These are phyloP conservation scores for Porphyra umbilicalis DNA, from an alignment of 31 red algal genomes.

Conservation along the genomic window DNA sequence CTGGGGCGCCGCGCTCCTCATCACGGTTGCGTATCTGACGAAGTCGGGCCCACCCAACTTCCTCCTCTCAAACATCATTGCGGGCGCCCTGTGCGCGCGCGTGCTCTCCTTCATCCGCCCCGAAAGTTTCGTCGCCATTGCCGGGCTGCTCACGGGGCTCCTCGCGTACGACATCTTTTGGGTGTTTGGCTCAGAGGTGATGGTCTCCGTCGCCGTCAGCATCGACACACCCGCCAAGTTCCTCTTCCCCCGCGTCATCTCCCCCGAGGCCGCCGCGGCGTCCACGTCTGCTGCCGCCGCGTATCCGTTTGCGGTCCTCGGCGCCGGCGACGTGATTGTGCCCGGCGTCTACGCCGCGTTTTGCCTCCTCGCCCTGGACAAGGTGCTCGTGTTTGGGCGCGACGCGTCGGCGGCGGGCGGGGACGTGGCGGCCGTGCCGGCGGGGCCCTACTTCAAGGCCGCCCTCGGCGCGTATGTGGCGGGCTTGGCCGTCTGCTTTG, in stretches of 20 bases:
- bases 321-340: conserved; percentile 60
- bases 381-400: conserved; percentile 2
- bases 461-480: conserved; percentile 29
- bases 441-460: conserved; percentile 30
- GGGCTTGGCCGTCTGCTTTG: conserved; percentile 23
- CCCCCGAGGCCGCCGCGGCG: neutral
- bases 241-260: conserved; percentile 33
- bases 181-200: conserved; percentile 71
- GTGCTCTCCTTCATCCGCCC: conserved; percentile 20
- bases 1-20: neutral
- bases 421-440: neutral
- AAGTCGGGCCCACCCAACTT: conserved; percentile 17
- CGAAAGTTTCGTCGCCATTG: conserved; percentile 26
- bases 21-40: conserved; percentile 11
- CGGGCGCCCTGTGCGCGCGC: conserved; percentile 9
- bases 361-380: conserved; percentile 26
- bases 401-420: neutral
- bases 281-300: neutral
- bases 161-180: conserved; percentile 80
- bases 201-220: conserved; percentile 60
- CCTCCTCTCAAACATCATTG: conserved; percentile 40
- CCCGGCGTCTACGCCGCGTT: conserved; percentile 64
- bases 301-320: conserved; percentile 56
- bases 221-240: conserved; percentile 66
- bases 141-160: conserved; percentile 37